phyloP scores from a whole-genome alignment of 768 basidiomycete species.

The Amanita inopinata region DNA sequence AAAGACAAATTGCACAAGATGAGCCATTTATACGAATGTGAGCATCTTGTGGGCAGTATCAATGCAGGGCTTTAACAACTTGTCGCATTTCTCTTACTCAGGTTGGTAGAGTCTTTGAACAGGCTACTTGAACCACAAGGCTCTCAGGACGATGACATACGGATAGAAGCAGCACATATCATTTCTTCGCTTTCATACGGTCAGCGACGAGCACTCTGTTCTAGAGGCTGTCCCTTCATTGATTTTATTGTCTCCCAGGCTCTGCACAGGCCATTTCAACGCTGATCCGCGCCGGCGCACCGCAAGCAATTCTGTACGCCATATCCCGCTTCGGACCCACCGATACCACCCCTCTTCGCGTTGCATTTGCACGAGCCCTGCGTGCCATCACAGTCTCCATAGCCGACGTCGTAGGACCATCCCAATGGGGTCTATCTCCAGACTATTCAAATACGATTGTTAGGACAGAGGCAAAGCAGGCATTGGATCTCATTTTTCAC shows the following conservation, averaged over 20 bases:
- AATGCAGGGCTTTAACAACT: not conserved
- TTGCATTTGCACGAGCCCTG: conserved; percentile 56
- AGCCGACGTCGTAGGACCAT: conserved; percentile 62
- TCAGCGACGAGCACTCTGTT: conserved; percentile 15
- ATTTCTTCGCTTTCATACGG: conserved; percentile 68
- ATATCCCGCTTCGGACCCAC: conserved; percentile 37
- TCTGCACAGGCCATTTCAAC: conserved; percentile 51
- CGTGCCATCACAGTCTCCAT: conserved; percentile 48
- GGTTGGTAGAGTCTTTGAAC: conserved; percentile 56
- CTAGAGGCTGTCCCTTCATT: not conserved
- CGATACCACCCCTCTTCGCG: conserved; percentile 31
- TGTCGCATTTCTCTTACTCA: conserved; percentile 17
- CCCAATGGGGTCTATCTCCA: conserved; percentile 51
- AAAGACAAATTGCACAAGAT: conserved; percentile 48
- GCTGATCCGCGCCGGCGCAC: conserved; percentile 48
- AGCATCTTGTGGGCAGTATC: conserved; percentile 15
- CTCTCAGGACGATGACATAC: conserved; percentile 40
- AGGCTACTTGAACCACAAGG: conserved; percentile 24
- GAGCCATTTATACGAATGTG: conserved; percentile 46
- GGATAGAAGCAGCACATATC: conserved; percentile 68
- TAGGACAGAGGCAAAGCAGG: conserved; percentile 41
- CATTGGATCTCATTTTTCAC: conserved; percentile 52
- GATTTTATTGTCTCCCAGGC: conserved; percentile 25
- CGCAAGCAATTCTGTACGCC: conserved; percentile 51
- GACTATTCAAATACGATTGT: conserved; percentile 27